Evolutionary conservation across 2,329 filamentous ascomycete genomes (phyloP), one percentile per base, ranked within the genome.

Genomic region (Chaetothyriales sp.): DNA sequence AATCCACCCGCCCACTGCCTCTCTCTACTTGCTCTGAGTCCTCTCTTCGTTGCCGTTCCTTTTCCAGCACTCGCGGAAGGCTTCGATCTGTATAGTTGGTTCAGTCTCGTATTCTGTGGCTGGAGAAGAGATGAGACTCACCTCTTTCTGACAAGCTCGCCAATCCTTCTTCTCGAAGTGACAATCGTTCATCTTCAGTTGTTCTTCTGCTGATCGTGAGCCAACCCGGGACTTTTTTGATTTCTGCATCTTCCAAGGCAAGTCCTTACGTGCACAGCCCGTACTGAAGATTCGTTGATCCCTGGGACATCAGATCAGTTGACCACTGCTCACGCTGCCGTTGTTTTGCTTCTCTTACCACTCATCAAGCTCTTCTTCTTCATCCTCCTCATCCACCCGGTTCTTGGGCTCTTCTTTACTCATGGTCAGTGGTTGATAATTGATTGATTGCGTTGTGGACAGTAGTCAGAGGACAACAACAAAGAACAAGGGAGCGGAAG

Each of bases 251-350:
- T 44, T 43, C 18, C 28, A 22, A 49, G 28, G 18, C 18, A 32
- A 49, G 18, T 26, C n/a, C 19, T 51, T 47, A 52, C 90, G 82
- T 68, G 88, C 79, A 64, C 90, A 96, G 52, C 90, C 92, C 2
- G 90, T 96, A 73, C 87, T 95, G 73, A 87, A 94, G 68, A 96
- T 96, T 64, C 92, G 78, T 77, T 95, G 90, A 73, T 96, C 89
- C 90, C 90, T 96, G 5, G 22, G 25, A 36, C 10, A 52, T 43
- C 39, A 20, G n/a, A n/a, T 42, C 45, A 25, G 19, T 47, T 46
- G 47, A 46, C 26, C 26, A 19, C 47, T 51, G 42, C 47, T 15
- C 52, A 52, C 43, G 44, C 39, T 57, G 62, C 78, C 68, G 12
- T 42, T 36, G 20, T 9, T 9, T 15, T 7, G 48, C 22, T 9